Evolutionary conservation across 495 filamentous ascomycete species (phyloP).

Genomic region (Tuber microsphaerosporum): DNA sequence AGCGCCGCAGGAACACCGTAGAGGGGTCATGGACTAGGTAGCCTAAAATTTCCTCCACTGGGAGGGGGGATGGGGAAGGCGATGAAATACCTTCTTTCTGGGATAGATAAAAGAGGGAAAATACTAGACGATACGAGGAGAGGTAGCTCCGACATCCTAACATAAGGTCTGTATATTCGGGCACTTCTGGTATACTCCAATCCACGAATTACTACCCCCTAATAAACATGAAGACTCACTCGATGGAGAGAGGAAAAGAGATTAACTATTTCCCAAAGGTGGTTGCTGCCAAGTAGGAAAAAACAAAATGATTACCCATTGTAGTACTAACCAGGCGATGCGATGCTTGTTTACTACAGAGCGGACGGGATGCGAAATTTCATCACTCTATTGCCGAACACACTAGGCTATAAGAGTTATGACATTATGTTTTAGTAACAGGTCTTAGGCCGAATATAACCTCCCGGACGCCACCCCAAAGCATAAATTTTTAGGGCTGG

Average conservation of each 20-base stretch:
- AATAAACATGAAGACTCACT: neutral
- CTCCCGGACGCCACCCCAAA: neutral
- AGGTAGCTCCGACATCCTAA: neutral
- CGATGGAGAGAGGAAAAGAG: neutral
- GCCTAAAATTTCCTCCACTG: neutral
- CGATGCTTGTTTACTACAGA: neutral
- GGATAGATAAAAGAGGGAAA: neutral
- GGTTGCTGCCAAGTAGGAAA: neutral
- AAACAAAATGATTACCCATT: neutral
- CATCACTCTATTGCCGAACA: neutral
- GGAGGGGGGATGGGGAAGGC: neutral
- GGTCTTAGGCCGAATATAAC: neutral
- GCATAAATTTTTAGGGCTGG: no score
- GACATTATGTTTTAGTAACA: neutral
- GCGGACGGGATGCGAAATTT: neutral
- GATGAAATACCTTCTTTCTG: neutral
- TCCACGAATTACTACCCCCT: neutral
- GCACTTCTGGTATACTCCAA: neutral
- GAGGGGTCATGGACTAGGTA: neutral
- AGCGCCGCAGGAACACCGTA: neutral
- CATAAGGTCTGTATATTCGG: neutral
- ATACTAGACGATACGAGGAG: neutral
- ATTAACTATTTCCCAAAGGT: neutral
- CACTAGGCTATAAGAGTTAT: neutral
- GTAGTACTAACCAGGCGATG: neutral